Conservation (phyloP, 1,284 basidiomycete species). For the Fistulinella cinereoalba region DNA sequence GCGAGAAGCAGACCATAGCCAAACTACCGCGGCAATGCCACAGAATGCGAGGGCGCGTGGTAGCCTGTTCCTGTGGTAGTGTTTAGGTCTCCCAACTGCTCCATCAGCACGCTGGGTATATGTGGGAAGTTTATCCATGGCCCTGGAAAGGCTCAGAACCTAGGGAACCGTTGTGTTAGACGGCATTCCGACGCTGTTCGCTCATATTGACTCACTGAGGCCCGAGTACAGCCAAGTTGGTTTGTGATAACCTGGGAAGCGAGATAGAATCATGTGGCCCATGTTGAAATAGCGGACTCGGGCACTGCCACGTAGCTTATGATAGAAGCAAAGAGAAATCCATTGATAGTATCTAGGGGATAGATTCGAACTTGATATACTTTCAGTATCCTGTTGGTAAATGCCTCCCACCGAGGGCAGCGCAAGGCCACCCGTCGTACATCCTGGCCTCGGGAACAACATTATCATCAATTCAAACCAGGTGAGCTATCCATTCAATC, state of each 20-base stretch:
- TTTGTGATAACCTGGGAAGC: background rate
- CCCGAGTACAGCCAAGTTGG: background rate
- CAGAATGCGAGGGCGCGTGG: conserved; percentile 20
- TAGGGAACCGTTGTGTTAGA: too few relatives aligned
- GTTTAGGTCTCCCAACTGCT: background rate
- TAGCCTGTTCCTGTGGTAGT: conserved; percentile 9
- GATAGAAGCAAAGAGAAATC: too few relatives aligned
- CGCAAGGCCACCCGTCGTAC: conserved; percentile 53
- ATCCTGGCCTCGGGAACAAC: conserved; percentile 66
- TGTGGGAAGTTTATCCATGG: too few relatives aligned
- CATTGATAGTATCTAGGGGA: too few relatives aligned
- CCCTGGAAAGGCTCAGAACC: background rate
- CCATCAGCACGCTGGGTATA: too few relatives aligned
- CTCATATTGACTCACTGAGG: background rate
- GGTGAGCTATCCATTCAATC: conserved; percentile 6
- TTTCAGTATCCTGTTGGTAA: too few relatives aligned
- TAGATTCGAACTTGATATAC: too few relatives aligned
- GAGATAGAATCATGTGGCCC: too few relatives aligned
- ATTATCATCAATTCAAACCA: conserved; percentile 62
- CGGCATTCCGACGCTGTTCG: background rate
- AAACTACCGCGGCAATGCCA: conserved; percentile 12
- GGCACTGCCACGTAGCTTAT: conserved; percentile 16
- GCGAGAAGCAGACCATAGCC: conserved; percentile 21
- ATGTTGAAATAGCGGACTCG: too few relatives aligned
- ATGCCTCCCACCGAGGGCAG: conserved; percentile 16